phyloP scores from a whole-genome alignment of 805 yeast genomes.

The Scheffersomyces lignosus region DNA sequence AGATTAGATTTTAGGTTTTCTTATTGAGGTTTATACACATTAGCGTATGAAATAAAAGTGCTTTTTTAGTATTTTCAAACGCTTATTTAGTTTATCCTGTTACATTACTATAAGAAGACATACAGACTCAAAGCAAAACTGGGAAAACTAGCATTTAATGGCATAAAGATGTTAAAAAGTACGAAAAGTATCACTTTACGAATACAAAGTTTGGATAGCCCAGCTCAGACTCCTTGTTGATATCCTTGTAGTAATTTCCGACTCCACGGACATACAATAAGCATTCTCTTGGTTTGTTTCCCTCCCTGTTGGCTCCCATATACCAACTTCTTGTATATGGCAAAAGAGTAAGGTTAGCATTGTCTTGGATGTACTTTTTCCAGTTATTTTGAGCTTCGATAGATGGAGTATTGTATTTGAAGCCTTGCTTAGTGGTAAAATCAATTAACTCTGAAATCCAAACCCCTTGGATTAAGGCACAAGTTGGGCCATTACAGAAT shows the following conservation, averaged over 20 bases:
- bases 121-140: no score
- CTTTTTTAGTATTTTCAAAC: no score
- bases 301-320: constrained; percentile 25
- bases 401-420: constrained; percentile 13
- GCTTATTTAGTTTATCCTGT: no score
- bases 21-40: no score
- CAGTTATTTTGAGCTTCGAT: constrained; percentile 17
- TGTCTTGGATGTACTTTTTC: constrained; percentile 15
- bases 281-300: not conserved
- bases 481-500: constrained; percentile 27
- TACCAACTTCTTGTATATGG: constrained; percentile 24
- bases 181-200: not conserved
- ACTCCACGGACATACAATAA: not conserved
- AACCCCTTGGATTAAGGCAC: constrained; percentile 20
- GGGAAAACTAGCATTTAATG: no score
- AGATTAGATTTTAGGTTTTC: constrained; percentile 50
- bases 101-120: no score
- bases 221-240: not conserved
- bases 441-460: constrained; percentile 16
- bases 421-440: constrained; percentile 6
- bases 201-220: not conserved
- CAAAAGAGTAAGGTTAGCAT: constrained; percentile 14
- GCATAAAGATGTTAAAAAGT: no score
- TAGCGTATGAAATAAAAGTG: no score
- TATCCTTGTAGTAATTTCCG: not conserved